Conservation (phyloP, 1,139 yeast species). For the Blastobotrys apis region DNA sequence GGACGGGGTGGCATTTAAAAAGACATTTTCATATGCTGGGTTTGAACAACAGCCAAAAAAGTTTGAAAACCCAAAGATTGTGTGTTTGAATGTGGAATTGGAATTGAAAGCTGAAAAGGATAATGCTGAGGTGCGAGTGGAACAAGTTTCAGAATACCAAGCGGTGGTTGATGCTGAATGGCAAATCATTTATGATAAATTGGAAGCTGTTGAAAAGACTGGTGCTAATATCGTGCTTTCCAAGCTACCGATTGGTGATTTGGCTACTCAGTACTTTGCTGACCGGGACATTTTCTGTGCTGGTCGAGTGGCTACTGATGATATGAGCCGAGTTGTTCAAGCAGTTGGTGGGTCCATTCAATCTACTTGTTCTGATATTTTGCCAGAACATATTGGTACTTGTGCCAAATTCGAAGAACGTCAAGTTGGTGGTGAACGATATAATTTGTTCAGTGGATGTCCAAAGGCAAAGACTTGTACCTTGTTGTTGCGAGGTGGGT, state of each 20-base stretch:
- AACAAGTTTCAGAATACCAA: slow-evolving; percentile 90
- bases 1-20: slow-evolving; percentile 94
- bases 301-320: slow-evolving; percentile 86
- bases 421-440: slow-evolving; percentile 94
- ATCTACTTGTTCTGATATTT: slow-evolving; percentile 81
- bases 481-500: slow-evolving; percentile 90
- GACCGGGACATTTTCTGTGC: slow-evolving; percentile 97
- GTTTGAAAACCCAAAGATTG: slow-evolving; percentile 73
- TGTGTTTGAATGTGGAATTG: slow-evolving; percentile 84
- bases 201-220: slow-evolving; percentile 72
- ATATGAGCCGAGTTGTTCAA: slow-evolving; percentile 84
- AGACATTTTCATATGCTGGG: slow-evolving; percentile 95
- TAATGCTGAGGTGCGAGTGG: slow-evolving; percentile 98
- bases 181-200: slow-evolving; percentile 84
- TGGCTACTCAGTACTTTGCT: slow-evolving; percentile 97
- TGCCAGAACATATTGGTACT: slow-evolving; percentile 70
- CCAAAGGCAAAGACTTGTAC: slow-evolving; percentile 94
- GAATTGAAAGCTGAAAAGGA: slow-evolving; percentile 98
- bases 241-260: slow-evolving; percentile 93
- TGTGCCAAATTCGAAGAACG: slow-evolving; percentile 85
- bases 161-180: slow-evolving; percentile 98
- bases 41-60: slow-evolving; percentile 97
- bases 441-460: slow-evolving; percentile 87
- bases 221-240: slow-evolving; percentile 94
- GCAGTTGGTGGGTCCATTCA: slow-evolving; percentile 95